phyloP scores from a whole-genome alignment of 2,329 filamentous ascomycete species.

The Grosmannia serpens region DNA sequence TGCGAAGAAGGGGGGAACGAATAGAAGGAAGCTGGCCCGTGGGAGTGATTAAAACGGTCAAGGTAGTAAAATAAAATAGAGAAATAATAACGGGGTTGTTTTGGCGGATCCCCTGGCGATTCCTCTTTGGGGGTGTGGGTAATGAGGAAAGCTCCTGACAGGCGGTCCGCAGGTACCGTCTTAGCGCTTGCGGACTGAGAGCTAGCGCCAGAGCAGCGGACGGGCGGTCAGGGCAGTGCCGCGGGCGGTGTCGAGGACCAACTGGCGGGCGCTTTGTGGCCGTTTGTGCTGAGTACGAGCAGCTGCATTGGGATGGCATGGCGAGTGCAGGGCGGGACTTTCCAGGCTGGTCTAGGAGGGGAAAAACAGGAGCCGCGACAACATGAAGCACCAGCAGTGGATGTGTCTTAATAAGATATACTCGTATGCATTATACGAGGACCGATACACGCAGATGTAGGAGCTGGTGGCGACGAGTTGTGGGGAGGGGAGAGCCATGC shows the following conservation, averaged over 20 bases:
- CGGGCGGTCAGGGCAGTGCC: slow-evolving; percentile 2
- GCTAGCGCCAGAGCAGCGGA: background rate
- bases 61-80: slow-evolving; percentile 3
- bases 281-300: background rate
- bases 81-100: slow-evolving; percentile 2
- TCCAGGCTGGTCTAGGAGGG: background rate
- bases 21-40: background rate
- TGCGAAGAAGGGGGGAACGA: background rate
- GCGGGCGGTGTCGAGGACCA: background rate
- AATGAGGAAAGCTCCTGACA: slow-evolving; percentile 1
- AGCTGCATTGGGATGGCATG: too few species aligned
- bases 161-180: slow-evolving; percentile 5
- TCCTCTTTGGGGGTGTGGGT: background rate
- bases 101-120: slow-evolving; percentile 1
- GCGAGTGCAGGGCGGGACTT: too few species aligned
- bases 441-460: background rate
- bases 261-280: background rate
- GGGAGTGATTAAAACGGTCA: slow-evolving; percentile 6
- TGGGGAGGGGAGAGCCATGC: background rate
- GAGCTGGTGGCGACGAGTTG: background rate
- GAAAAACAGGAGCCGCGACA: background rate
- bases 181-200: slow-evolving; percentile 1
- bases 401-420: background rate
- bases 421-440: background rate
- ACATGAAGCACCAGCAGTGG: background rate